phyloP scores from a whole-genome alignment of 2,329 filamentous ascomycete genomes.

The Neonectria magnoliae region DNA sequence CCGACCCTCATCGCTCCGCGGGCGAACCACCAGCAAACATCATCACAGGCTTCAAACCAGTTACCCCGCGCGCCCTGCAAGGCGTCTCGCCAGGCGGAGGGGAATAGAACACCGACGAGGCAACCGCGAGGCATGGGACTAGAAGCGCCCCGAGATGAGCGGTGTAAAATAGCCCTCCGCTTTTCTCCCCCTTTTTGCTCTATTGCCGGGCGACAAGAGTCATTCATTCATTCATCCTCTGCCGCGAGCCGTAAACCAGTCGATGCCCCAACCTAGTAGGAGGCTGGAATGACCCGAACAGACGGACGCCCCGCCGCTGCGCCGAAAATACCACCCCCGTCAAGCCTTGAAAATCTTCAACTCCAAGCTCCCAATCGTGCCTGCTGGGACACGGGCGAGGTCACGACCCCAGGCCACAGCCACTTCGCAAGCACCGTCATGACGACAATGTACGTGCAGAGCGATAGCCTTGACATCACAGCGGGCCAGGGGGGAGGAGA shows the following conservation, averaged over 20 bases:
- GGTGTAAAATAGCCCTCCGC: background rate
- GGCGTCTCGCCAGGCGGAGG: background rate
- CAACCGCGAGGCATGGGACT: background rate
- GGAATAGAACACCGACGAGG: background rate
- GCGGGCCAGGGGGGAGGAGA: too few species aligned
- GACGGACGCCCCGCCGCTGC: background rate
- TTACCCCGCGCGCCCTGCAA: background rate
- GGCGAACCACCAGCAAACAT: background rate
- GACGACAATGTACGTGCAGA: background rate
- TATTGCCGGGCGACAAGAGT: background rate
- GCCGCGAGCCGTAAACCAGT: background rate
- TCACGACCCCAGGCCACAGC: background rate
- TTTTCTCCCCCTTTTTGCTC: background rate
- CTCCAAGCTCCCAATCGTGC: background rate
- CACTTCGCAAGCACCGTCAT: background rate
- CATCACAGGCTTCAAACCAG: background rate
- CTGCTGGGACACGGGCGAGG: background rate
- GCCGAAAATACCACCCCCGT: background rate
- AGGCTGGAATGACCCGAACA: too few species aligned
- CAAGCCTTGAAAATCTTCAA: background rate
- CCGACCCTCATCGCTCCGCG: too few species aligned
- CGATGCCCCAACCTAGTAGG: background rate
- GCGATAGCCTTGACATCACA: background rate
- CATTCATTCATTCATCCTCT: too few species aligned
- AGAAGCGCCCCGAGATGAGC: background rate